Evolutionary conservation across 2,329 filamentous ascomycete genomes (phyloP), one percentile per base, ranked within the genome.

Genomic region (Scortechinia acanthostroma): DNA sequence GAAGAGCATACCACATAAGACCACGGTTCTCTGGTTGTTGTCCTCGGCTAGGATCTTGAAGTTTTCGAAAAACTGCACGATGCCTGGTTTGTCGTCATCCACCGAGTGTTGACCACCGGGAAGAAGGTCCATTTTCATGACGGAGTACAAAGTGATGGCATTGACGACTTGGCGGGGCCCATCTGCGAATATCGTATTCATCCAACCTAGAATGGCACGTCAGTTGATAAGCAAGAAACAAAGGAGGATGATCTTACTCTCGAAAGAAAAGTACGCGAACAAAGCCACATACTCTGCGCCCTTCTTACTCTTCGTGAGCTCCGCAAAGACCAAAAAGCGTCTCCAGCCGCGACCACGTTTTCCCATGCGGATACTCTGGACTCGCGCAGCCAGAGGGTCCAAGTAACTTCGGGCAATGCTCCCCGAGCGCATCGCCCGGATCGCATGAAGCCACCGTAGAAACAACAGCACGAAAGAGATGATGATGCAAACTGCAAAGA

Each of bases 241-340:
- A 42, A 13, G 17, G 43, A 10, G 33, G 21, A 15, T 19, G 20
- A 14, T 16, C 22, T 33, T 6, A 40, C 35, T 15, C 17, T 40
- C 10, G 17, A 40, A 40, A 10, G 57, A 74, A 59, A 86, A 88
- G 58, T 87, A 87, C 21, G 83, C 75, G 56, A 86, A 86, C 15
- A 88, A 66, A 2, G 83, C 84, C 47, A 86, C 70, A 55, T 87
- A 87, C 60, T 88, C 83, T 22, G 76, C 75, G n/a, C 83, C 82
- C 56, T 87, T 85, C 52, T 77, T 81, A 63, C 78, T 82, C 59
- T 83, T 85, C 2, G 83, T 87, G 62, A 88, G 65, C 51, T 82
- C 80, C 3, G 82, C 76, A 56, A 87, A 88, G 49, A 88, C 82
- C 43, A 88, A 59, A 55, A 88, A 40, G 6, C 35, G 35, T 19